Base-by-base conservation (phyloP, 2,329 filamentous ascomycete genomes). In the Alternaria brassicicola region DNA sequence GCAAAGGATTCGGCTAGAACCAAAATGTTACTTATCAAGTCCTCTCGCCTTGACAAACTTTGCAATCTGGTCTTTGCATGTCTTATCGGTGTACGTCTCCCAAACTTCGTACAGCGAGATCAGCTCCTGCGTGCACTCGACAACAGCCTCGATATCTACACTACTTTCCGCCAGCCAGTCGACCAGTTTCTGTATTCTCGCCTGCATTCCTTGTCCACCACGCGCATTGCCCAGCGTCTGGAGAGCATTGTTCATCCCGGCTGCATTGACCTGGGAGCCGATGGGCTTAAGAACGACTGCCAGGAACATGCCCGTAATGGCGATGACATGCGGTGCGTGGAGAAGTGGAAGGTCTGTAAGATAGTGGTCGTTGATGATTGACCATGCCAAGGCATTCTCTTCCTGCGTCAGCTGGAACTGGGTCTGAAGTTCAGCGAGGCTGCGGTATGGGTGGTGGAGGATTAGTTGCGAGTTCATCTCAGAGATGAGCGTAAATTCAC, bases 391-490 rank as follows among this genome's bases (percentile, higher is more conserved):
- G 43, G 87, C 85, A 26, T 87, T 83, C 72, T 97, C 93, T 62
- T 97, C 93, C 56, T 87, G 85, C n/a, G 86, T 86, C 41, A 97
- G 82, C 45, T 82, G 81, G 57, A 97, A 85, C 57, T 90, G 86
- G 51, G 82, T 80, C 64, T 91, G 88, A 41, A 96, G 82, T 41
- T 88, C 87, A 4, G 85, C 85, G 28, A 97, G 82, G 38, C 89
- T 92, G 52, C 92, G 90, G 78, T 97, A 97, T 0, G 93, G 93
- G 72, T 97, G 92, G 77, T 96, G 91, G 17, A 96, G 82, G 73
- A 97, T 96, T 66, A 97, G 85, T 68, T 96, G 91, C 4, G 91
- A 93, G 77, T 87, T 90, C 86, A 97, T 90, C 73, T 96, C 93
- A 25, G 91, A 93, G 69, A 97, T 97, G 55, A 97, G 83, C 57